Evolutionary conservation across 148 eudicot species (phyloP).

Genomic region (Rheum nobile): DNA sequence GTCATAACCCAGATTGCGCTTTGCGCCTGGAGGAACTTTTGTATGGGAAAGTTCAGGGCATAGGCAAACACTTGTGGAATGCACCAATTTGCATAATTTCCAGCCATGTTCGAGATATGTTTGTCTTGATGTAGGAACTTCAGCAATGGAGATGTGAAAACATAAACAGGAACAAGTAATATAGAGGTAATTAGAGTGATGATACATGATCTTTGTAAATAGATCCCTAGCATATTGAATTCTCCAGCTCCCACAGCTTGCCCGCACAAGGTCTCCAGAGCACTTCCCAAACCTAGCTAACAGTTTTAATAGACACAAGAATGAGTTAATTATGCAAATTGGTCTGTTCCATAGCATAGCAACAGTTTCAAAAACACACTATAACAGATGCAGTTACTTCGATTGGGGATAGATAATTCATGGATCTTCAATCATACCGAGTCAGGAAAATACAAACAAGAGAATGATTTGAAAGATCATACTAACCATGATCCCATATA

Average conservation of each 20-base stretch:
- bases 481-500: slow-evolving; percentile 27
- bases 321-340: not conserved
- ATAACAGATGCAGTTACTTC: not conserved
- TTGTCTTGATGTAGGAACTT: slow-evolving; percentile 22
- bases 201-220: slow-evolving; percentile 36
- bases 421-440: not conserved
- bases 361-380: not conserved
- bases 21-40: slow-evolving; percentile 35
- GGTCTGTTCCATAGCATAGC: no score
- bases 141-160: slow-evolving; percentile 24
- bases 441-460: not conserved
- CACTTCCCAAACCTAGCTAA: slow-evolving; percentile 47
- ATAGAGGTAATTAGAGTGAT: slow-evolving; percentile 22
- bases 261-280: slow-evolving; percentile 36
- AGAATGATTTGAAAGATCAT: not conserved
- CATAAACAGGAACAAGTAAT: slow-evolving; percentile 18
- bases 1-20: slow-evolving; percentile 28
- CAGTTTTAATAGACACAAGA: not conserved
- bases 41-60: slow-evolving; percentile 29
- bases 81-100: slow-evolving; percentile 22
- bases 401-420: not conserved
- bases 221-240: slow-evolving; percentile 25
- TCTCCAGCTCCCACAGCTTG: slow-evolving; percentile 39
- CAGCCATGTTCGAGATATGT: slow-evolving; percentile 22
- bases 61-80: slow-evolving; percentile 33